A percentile compares a stretch with the other conserved stretches of the same genome.
phyloP scores from a whole-genome alignment of 257 asterid genomes.

The Forsythia suspensa region DNA sequence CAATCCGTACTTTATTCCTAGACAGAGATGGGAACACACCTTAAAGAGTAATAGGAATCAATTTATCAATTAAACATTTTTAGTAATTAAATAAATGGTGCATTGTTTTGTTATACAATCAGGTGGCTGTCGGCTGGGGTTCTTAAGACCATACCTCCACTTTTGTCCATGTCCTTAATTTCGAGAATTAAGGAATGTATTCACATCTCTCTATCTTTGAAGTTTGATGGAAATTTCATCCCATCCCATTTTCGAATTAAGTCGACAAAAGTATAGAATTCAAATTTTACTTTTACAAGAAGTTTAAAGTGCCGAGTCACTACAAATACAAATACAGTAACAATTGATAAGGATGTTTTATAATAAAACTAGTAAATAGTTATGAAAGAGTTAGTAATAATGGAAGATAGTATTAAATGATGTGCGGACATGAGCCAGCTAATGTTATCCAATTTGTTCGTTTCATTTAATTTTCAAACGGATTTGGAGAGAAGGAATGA shows the following conservation, averaged over 20 bases:
- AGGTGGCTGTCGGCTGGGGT: constrained; percentile 20
- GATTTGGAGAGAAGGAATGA: background rate
- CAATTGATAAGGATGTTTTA: no score
- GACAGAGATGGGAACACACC: constrained; percentile 14
- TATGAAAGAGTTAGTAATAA: constrained; percentile 8
- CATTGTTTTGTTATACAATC: constrained; percentile 1
- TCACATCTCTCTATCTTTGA: constrained; percentile 2
- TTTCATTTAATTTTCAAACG: constrained; percentile 16
- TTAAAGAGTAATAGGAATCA: constrained; percentile 7
- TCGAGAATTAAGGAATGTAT: no score
- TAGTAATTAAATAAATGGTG: background rate
- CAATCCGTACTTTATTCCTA: constrained; percentile 37
- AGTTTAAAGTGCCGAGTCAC: no score
- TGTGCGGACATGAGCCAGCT: constrained; percentile 31
- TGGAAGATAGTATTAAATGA: constrained; percentile 19
- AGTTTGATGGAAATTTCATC: constrained; percentile 16
- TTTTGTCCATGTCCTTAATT: no score
- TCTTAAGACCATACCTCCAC: background rate
- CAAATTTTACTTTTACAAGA: no score
- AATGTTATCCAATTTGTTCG: constrained; percentile 17
- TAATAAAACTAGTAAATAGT: no score
- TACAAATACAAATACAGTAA: no score
- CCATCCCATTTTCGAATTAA: no score
- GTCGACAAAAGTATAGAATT: no score
- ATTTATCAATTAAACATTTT: background rate